Evolutionary conservation across 208 protist genomes (phyloP).

Genomic region (Angomonas ambiguus): DNA sequence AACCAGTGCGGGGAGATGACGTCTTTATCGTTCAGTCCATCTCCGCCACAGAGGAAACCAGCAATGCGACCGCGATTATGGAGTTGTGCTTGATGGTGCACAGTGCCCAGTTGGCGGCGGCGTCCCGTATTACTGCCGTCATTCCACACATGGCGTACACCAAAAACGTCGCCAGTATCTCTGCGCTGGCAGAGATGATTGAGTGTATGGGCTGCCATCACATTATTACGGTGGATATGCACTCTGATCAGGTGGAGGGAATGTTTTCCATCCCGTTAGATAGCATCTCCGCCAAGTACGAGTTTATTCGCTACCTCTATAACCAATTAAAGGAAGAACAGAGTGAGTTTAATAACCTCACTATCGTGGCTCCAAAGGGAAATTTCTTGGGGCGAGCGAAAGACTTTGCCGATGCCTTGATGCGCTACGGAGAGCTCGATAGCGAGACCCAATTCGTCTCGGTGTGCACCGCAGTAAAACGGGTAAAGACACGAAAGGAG

Average conservation of each 20-base stretch:
- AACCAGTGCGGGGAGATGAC: conserved; percentile 92
- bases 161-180: conserved; percentile 90
- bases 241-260: conserved; percentile 90
- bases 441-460: conserved; percentile 65
- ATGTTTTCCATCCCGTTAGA: conserved; percentile 94
- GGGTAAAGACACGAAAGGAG: conserved; percentile 25
- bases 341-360: conserved; percentile 61
- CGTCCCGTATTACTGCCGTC: conserved; percentile 87
- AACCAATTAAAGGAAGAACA: conserved; percentile 65
- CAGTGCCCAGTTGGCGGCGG: conserved; percentile 68
- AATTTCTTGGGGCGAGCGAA: conserved; percentile 62
- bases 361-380: conserved; percentile 62
- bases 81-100: conserved; percentile 90
- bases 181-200: conserved; percentile 87
- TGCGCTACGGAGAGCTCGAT: conserved; percentile 69
- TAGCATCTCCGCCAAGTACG: conserved; percentile 78
- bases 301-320: conserved; percentile 81
- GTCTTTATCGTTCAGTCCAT: conserved; percentile 94
- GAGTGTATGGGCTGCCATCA: conserved; percentile 86
- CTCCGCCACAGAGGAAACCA: conserved; percentile 79
- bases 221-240: conserved; percentile 91
- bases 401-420: conserved; percentile 81
- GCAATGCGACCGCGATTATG: conserved; percentile 86
- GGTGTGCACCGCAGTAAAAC: conserved; percentile 74
- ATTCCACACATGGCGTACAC: conserved; percentile 93